Base-by-base conservation (phyloP, 139 green algal genomes). In the Tetradesmus lagerheimii region DNA sequence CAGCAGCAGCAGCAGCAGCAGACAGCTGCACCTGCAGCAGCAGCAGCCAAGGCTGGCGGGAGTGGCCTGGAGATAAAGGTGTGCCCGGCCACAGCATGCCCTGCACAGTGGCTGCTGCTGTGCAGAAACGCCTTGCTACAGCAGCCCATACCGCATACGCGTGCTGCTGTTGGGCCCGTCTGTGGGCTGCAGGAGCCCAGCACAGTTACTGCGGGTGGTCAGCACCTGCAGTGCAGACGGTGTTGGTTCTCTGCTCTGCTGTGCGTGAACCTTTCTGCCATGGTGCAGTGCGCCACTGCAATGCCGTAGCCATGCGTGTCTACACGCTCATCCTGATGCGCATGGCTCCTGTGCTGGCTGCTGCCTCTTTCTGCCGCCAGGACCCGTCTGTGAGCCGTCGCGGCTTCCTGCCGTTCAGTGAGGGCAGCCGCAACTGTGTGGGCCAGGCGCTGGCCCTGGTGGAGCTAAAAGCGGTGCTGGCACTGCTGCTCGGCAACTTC, bases 391-490 rank as follows among this genome's bases (percentile, higher is more conserved):
- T 90, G 6, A 31, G 29, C 74, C 74, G 47, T 0, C 83, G 84
- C n/a, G 90, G 57, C 38, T 93, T 66, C 34, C 53, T 94, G 29
- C 91, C 91, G 0, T 94, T 92, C 91, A 91, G 85, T 38, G 86
- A 91, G 37, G 91, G 91, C 37, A 53, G 77, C 25, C 89, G 91
- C 45, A 94, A 80, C 91, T 94, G 91, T 85, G 67, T 94, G 29
- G 89, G 86, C 23, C 77, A 90, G 87, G 88, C 85, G 15, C 81
- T 94, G 75, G 92, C 92, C 15, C 31, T 93, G 64, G 74, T 94
- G 77, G 92, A 93, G 86, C 82, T 94, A 20, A 90, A 87, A 41
- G 80, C 83, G 4, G 89, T 74, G 38, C 43, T 94, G 78, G 92
- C 92, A 2, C 16, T 91, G 79, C 80, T 93, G 80, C 80, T 91